A percentile compares a stretch with the other conserved stretches of the same genome.
phyloP scores from a whole-genome alignment of 2,329 filamentous ascomycete genomes.

The Colletotrichum aenigma region DNA sequence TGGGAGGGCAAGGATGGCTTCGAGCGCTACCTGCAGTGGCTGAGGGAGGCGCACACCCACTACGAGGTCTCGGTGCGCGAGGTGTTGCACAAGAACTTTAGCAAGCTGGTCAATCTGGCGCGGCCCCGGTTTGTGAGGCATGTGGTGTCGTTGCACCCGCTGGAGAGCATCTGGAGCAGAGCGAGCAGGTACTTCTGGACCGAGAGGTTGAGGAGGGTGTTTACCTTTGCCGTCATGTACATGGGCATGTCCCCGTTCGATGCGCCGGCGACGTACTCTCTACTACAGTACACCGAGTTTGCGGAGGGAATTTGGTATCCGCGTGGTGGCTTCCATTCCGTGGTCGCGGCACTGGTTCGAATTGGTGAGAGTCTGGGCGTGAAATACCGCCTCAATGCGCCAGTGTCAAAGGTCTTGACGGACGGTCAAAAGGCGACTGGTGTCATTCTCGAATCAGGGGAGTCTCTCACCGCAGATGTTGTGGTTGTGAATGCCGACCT shows the following conservation, averaged over 20 bases:
- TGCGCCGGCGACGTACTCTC: constrained; percentile 74
- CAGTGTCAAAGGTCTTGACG: constrained; percentile 61
- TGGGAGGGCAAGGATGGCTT: constrained; percentile 76
- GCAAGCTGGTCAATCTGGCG: constrained; percentile 60
- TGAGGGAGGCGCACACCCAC: constrained; percentile 70
- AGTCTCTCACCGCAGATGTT: constrained; percentile 65
- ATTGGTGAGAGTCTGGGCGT: constrained; percentile 68
- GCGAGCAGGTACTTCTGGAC: constrained; percentile 72
- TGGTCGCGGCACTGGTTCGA: constrained; percentile 67
- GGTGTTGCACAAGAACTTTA: constrained; percentile 72
- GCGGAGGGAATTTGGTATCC: constrained; percentile 81
- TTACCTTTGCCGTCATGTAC: constrained; percentile 83
- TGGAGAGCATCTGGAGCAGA: constrained; percentile 72
- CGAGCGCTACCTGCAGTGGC: constrained; percentile 68
- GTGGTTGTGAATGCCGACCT: constrained; percentile 77
- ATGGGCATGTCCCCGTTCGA: constrained; percentile 83
- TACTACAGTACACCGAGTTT: constrained; percentile 77
- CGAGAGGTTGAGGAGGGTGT: constrained; percentile 70
- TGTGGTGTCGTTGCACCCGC: constrained; percentile 68
- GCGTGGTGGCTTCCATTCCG: constrained; percentile 70
- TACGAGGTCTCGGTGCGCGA: constrained; percentile 71
- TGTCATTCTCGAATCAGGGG: constrained; percentile 62
- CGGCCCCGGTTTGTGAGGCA: constrained; percentile 62
- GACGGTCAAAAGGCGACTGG: constrained; percentile 61
- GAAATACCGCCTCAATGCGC: constrained; percentile 62